Evolutionary conservation across 73 alveolate species (phyloP).

Genomic region (Paramecium sexaurelia): DNA sequence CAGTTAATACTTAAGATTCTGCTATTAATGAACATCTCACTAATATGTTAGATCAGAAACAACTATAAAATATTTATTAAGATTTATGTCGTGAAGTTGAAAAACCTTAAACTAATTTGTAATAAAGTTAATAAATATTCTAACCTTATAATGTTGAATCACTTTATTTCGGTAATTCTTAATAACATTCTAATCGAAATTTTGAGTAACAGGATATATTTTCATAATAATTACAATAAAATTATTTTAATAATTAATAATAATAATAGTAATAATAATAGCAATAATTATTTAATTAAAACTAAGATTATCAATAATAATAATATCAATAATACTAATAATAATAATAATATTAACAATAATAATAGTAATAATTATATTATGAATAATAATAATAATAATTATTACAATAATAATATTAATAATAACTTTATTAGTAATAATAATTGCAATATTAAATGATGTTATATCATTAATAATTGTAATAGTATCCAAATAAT

Average conservation of each 20-base stretch:
- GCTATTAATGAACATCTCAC: conserved; percentile 30
- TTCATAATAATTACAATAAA: background rate
- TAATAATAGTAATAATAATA: background rate
- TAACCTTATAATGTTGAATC: conserved; percentile 1
- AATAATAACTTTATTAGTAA: background rate
- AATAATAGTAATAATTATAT: background rate
- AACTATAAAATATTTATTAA: background rate
- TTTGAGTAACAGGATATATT: background rate
- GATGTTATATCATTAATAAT: background rate
- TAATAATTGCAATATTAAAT: background rate
- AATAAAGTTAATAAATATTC: background rate
- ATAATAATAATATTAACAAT: background rate
- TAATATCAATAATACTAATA: background rate
- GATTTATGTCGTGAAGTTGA: background rate
- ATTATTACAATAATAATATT: background rate
- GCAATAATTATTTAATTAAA: background rate
- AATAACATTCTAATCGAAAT: background rate
- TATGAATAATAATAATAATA: background rate
- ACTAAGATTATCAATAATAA: background rate
- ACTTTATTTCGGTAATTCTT: background rate
- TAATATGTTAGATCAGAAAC: background rate
- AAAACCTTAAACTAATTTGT: background rate
- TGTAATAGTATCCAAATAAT: background rate
- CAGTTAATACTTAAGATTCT: conserved; percentile 5
- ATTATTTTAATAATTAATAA: background rate